Evolutionary conservation across 192 early-diverging fungal genomes (phyloP).

Genomic region (Chytriomyces confervae): DNA sequence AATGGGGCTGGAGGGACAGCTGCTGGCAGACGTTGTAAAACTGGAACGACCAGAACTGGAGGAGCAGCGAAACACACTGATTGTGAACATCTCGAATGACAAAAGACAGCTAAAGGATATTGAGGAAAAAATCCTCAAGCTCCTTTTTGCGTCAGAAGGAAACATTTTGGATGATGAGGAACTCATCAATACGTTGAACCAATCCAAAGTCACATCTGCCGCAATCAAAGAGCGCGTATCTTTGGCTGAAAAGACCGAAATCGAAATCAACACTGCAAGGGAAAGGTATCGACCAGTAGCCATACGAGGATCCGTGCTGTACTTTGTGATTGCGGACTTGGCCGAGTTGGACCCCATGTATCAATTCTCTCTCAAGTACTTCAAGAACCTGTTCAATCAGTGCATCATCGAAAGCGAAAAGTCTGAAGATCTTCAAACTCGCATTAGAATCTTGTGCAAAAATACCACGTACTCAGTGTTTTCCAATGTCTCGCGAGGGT

Average conservation of each 20-base stretch:
- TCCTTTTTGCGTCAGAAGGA: slow-evolving; percentile 67
- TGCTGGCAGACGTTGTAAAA: slow-evolving; percentile 66
- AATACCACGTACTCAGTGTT: slow-evolving; percentile 63
- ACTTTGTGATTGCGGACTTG: slow-evolving; percentile 67
- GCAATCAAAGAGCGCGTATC: slow-evolving; percentile 64
- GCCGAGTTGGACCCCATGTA: slow-evolving; percentile 72
- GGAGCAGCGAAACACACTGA: slow-evolving; percentile 64
- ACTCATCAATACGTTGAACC: slow-evolving; percentile 66
- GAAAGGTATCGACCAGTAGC: slow-evolving; percentile 67
- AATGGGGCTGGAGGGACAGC: slow-evolving; percentile 63
- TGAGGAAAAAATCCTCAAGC: slow-evolving; percentile 66
- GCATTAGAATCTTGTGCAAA: slow-evolving; percentile 60
- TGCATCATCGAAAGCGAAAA: slow-evolving; percentile 61
- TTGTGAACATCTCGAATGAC: slow-evolving; percentile 64
- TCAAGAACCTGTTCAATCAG: slow-evolving; percentile 65
- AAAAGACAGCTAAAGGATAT: slow-evolving; percentile 68
- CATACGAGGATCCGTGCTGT: slow-evolving; percentile 65
- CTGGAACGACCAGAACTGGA: slow-evolving; percentile 66
- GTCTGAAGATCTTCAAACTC: slow-evolving; percentile 50
- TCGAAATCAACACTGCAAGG: slow-evolving; percentile 63
- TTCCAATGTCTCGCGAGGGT: slow-evolving; percentile 60
- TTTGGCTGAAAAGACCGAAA: slow-evolving; percentile 64
- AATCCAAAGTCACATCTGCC: slow-evolving; percentile 70
- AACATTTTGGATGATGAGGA: slow-evolving; percentile 74
- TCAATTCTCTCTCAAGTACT: slow-evolving; percentile 70